Conservation (phyloP, 768 basidiomycete genomes). For the Macrolepiota dolichaula region DNA sequence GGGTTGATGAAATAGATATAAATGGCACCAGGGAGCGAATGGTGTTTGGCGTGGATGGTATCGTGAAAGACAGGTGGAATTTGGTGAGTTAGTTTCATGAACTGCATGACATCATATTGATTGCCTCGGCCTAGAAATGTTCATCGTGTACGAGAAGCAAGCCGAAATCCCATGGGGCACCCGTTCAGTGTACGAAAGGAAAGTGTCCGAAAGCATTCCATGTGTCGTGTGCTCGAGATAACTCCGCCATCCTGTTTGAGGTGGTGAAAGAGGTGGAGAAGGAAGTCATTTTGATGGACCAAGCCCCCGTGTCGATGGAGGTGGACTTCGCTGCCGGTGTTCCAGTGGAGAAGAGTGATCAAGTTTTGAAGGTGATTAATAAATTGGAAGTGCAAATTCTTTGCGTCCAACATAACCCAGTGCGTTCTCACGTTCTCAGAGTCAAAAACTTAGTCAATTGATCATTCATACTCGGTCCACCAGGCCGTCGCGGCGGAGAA, state of each 20-base stretch:
- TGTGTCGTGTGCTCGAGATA: conserved; percentile 79
- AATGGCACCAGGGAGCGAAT: conserved; percentile 44
- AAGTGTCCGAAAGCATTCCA: conserved; percentile 95
- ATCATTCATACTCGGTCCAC: conserved; percentile 1
- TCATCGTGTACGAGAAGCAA: conserved; percentile 71
- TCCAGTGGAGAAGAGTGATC: conserved; percentile 14
- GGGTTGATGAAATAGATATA: conserved; percentile 70
- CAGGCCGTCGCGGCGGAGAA: conserved; percentile 76
- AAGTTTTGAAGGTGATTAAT: conserved; percentile 64
- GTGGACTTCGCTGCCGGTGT: conserved; percentile 20
- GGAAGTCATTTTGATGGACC: conserved; percentile 67
- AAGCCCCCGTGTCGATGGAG: conserved; percentile 26
- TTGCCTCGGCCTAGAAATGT: conserved; percentile 68
- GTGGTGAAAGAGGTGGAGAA: conserved; percentile 74
- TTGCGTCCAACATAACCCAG: conserved; percentile 90
- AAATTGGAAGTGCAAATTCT: conserved; percentile 74
- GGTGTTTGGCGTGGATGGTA: conserved; percentile 83
- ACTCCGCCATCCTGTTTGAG: conserved; percentile 52
- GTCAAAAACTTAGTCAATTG: neutral
- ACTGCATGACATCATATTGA: neutral
- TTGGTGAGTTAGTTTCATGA: conserved; percentile 50
- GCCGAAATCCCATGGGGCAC: conserved; percentile 69
- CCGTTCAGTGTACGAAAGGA: conserved; percentile 91
- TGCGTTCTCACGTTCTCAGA: conserved; percentile 35
- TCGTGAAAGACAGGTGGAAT: conserved; percentile 92